Percentiles rank a stretch among this genome's conserved stretches.
Evolutionary conservation across 1,284 basidiomycete species (phyloP).

Genomic region (Paramarasmius palmivorus): DNA sequence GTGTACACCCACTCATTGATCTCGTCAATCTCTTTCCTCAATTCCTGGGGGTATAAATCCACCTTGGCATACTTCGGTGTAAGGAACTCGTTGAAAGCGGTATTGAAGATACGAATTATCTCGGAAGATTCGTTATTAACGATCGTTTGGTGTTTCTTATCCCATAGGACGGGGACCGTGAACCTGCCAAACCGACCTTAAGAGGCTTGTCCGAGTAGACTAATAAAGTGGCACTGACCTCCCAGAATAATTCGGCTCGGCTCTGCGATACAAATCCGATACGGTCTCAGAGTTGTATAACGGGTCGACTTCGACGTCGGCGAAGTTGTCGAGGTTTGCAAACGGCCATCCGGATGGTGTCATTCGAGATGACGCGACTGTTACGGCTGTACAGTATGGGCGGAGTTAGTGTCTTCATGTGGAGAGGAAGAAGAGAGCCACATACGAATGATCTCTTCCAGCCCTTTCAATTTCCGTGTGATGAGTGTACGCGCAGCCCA

Average conservation of each 20-base stretch:
- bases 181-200: conserved; percentile 57
- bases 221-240: too few relatives aligned
- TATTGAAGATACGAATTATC: conserved; percentile 88
- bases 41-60: conserved; percentile 78
- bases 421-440: conserved; percentile 14
- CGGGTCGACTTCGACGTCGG: conserved; percentile 73
- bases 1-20: conserved; percentile 61
- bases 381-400: conserved; percentile 77
- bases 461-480: conserved; percentile 85
- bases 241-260: conserved; percentile 68
- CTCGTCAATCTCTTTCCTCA: conserved; percentile 79
- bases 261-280: conserved; percentile 84
- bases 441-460: conserved; percentile 81
- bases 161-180: conserved; percentile 92
- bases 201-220: too few relatives aligned
- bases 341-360: conserved; percentile 90
- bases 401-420: too few relatives aligned
- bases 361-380: conserved; percentile 85
- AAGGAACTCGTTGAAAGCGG: conserved; percentile 76
- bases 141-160: conserved; percentile 85
- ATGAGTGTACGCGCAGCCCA: conserved; percentile 95
- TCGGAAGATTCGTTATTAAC: conserved; percentile 95
- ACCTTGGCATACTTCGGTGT: conserved; percentile 64
- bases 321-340: conserved; percentile 66
- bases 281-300: conserved; percentile 71